Conservation (phyloP, 2,329 filamentous ascomycete species). For the Teratosphaeria epicoccoides region DNA sequence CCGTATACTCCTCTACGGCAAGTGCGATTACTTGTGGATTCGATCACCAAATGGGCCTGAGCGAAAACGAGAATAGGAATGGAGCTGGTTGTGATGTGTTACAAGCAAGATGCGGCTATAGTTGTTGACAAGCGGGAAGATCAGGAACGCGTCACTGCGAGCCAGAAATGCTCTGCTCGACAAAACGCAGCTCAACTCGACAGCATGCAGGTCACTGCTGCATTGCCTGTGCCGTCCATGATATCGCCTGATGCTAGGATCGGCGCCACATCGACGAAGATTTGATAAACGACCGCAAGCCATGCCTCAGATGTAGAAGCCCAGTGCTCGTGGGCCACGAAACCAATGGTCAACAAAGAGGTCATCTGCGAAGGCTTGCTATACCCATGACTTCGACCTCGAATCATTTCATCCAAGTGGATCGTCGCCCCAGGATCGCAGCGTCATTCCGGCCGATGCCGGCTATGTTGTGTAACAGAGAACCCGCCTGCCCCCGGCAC, state of each 20-base stretch:
- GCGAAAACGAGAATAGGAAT: no score
- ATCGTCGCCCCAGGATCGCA: background rate
- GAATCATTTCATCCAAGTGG: slow-evolving; percentile 3
- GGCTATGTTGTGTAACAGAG: slow-evolving; percentile 2
- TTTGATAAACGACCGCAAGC: background rate
- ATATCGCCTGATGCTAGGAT: background rate
- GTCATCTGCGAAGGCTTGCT: background rate
- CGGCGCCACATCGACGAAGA: background rate
- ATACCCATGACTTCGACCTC: no score
- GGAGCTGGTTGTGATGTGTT: no score
- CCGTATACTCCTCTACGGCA: background rate
- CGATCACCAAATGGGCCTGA: no score
- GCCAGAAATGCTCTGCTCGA: slow-evolving; percentile 1
- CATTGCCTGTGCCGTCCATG: background rate
- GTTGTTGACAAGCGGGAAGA: no score
- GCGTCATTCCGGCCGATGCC: slow-evolving; percentile 1
- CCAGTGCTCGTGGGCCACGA: no score
- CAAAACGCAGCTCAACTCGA: background rate
- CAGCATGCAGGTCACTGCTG: background rate
- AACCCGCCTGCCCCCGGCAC: background rate
- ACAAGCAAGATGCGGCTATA: no score
- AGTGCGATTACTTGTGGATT: background rate
- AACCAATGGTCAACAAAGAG: background rate
- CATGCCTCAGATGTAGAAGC: background rate
- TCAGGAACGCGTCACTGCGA: slow-evolving; percentile 21